These are phyloP conservation scores for Brassica incana DNA, from an alignment of 345 rosid species.

Conservation along the genomic window DNA sequence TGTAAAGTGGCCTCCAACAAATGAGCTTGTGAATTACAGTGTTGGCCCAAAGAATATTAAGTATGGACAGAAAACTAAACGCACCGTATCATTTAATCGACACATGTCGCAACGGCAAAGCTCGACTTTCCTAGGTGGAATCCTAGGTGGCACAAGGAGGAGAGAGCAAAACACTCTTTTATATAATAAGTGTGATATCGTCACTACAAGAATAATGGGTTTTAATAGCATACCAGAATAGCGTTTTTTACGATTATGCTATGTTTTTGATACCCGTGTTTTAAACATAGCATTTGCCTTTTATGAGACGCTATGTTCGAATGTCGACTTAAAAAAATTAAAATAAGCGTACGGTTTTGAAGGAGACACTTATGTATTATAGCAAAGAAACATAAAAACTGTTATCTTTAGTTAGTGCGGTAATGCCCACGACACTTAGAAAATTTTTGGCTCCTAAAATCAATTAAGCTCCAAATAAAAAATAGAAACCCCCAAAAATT, in stretches of 20 bases:
- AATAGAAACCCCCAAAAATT: neutral
- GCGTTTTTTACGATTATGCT: neutral
- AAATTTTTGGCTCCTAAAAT: neutral
- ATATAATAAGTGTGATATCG: too few species aligned
- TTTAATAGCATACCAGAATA: neutral
- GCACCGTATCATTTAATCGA: too few species aligned
- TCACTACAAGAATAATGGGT: neutral
- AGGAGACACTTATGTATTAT: neutral
- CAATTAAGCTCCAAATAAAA: neutral
- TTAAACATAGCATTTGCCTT: neutral
- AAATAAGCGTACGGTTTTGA: neutral
- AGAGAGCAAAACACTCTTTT: too few species aligned
- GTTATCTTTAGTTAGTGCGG: neutral
- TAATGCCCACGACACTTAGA: neutral
- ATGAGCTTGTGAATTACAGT: too few species aligned
- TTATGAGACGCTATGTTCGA: neutral
- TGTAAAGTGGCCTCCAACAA: too few species aligned
- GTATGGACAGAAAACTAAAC: too few species aligned
- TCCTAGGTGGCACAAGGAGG: too few species aligned
- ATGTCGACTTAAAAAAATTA: neutral
- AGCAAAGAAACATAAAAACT: neutral
- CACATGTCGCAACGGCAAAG: too few species aligned
- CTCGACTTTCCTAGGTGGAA: too few species aligned
- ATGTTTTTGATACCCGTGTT: neutral
- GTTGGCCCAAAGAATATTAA: too few species aligned